phyloP scores from a whole-genome alignment of 768 basidiomycete species.

The Epithele typhae region DNA sequence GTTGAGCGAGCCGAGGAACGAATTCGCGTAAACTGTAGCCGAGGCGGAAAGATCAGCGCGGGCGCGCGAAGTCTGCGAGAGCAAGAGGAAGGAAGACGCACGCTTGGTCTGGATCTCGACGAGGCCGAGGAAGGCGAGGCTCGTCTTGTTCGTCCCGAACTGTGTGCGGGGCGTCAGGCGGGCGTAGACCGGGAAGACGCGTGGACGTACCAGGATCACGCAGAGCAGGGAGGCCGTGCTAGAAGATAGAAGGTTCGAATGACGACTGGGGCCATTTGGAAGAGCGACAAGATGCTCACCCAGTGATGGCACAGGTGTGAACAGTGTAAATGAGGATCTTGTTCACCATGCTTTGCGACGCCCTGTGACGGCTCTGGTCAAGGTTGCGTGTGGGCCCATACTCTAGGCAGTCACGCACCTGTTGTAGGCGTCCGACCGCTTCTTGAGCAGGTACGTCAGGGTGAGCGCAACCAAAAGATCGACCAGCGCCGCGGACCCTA shows the following conservation, averaged over 20 bases:
- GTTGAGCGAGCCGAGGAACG: too few relatives aligned
- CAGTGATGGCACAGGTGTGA: slow-evolving; percentile 13
- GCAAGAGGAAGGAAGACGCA: background rate
- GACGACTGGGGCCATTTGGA: background rate
- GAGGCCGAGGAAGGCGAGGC: slow-evolving; percentile 13
- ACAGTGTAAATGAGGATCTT: slow-evolving; percentile 12
- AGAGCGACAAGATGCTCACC: background rate
- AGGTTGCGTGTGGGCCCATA: background rate
- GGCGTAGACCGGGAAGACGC: too few relatives aligned
- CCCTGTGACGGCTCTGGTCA: slow-evolving; percentile 1
- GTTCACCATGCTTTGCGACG: slow-evolving; percentile 11
- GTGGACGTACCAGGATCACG: slow-evolving; percentile 6
- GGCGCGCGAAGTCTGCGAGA: too few relatives aligned
- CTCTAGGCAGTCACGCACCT: background rate
- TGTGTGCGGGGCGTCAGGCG: background rate
- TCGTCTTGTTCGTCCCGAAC: slow-evolving; percentile 12
- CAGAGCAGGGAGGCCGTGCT: slow-evolving; percentile 9
- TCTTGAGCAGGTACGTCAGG: background rate
- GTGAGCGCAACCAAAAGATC: background rate
- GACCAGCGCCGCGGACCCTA: background rate
- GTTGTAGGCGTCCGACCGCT: background rate
- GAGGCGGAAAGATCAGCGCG: too few relatives aligned
- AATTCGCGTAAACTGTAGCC: too few relatives aligned
- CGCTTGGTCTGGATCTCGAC: slow-evolving; percentile 14
- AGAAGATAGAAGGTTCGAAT: background rate